Evolutionary conservation across 306 rosid genomes (phyloP).

Genomic region (Gynostemma pentaphyllum): DNA sequence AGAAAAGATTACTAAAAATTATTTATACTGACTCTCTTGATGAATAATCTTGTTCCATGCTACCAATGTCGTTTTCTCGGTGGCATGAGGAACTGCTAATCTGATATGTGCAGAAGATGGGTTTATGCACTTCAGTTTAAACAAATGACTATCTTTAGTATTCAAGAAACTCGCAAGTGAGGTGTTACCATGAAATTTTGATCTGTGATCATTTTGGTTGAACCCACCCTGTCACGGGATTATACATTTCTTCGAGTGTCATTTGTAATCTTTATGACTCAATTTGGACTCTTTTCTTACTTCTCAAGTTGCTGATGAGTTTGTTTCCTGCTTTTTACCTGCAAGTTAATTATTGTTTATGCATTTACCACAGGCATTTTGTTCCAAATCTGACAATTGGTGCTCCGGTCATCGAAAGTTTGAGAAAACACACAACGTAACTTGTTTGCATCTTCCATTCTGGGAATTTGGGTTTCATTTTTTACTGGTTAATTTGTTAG

Average conservation of each 20-base stretch:
- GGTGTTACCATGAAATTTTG: background rate
- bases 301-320: background rate
- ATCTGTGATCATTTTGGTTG: background rate
- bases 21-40: background rate
- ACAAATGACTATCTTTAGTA: background rate
- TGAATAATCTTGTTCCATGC: background rate
- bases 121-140: background rate
- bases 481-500: background rate
- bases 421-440: slow-evolving; percentile 91
- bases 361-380: slow-evolving; percentile 50
- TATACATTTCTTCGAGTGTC: background rate
- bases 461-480: background rate
- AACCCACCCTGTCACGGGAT: background rate
- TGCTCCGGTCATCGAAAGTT: slow-evolving; percentile 84
- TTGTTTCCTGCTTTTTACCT: background rate
- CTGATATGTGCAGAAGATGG: background rate
- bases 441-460: slow-evolving; percentile 8
- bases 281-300: background rate
- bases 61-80: background rate
- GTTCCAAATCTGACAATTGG: slow-evolving; percentile 93
- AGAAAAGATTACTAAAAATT: background rate
- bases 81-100: background rate
- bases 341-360: background rate
- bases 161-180: background rate
- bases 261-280: background rate